Base-by-base conservation (phyloP, 768 basidiomycete species). In the Coprinopsis cinerea region DNA sequence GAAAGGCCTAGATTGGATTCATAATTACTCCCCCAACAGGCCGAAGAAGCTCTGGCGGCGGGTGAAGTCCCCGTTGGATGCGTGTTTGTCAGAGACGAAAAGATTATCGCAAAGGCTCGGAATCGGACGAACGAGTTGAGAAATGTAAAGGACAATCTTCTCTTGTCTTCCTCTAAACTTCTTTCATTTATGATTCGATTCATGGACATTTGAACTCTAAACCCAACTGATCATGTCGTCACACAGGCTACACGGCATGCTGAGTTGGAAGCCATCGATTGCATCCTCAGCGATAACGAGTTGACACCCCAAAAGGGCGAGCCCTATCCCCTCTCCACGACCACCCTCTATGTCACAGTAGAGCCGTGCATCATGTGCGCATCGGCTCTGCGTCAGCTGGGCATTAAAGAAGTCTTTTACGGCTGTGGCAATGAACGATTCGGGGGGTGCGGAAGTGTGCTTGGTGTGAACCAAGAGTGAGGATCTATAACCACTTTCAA, bases 291-390 rank as follows among this genome's bases (percentile, higher is more conserved):
- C 0, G 76, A 85, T 61, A 67, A 68, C 47, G 47, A 59, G 14
- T 75, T 87, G 55, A 85, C 86, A 6, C 78, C 81, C 20, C 60
- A 64, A 27, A 53, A 64, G n/a, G 45, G 65, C 0, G 59, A 64
- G 37, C n/a, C n/a, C n/a, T 81, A 88, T 51, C 89, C 90, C 4
- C 76, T 99, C 15, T 74, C 76, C 0, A 73, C 79, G 9, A 94
- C 91, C 18, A 88, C 82, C 2, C 80, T 98, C 24, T 99, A 98
- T 64, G 96, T 98, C 45, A 99, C 96, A 3, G 96, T 99, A 47
- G 95, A 99, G 67, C 96, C 95, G 0, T 99, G 96, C 67, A 92
- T 98, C 64, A 98, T 98, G 96, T 99, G 96, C 57, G 92, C 93
- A 11, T 92, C 91, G 20, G 96, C 95, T 10, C 76, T 99, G 27